Evolutionary conservation across 176 grass and related monocot species (phyloP).

Genomic region (Aegilops sharonensis): DNA sequence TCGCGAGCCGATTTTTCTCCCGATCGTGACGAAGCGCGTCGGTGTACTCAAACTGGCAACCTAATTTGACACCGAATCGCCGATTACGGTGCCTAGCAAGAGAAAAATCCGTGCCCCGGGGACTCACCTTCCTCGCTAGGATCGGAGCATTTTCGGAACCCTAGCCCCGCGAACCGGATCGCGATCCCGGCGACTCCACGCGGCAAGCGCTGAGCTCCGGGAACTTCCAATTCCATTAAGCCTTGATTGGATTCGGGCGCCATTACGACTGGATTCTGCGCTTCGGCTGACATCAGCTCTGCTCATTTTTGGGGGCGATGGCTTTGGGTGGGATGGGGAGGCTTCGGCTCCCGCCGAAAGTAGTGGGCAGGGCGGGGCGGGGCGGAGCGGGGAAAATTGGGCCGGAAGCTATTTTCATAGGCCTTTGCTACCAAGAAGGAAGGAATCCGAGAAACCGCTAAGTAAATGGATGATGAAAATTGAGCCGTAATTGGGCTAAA

Average conservation of each 20-base stretch:
- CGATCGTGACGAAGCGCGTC: background rate
- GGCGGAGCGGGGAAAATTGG: too few relatives aligned
- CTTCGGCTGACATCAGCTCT: background rate
- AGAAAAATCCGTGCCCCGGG: background rate
- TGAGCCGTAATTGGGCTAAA: too few relatives aligned
- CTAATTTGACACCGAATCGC: background rate
- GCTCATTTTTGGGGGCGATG: background rate
- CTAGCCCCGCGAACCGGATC: constrained; percentile 4
- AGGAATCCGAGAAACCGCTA: too few relatives aligned
- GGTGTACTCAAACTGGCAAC: background rate
- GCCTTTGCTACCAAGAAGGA: too few relatives aligned
- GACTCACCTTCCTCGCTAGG: constrained; percentile 29
- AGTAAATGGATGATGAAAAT: too few relatives aligned
- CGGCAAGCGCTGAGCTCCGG: background rate
- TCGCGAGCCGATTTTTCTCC: background rate
- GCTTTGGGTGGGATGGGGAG: background rate
- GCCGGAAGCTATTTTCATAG: too few relatives aligned
- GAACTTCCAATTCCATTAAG: background rate
- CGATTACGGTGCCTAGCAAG: background rate
- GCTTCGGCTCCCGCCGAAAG: constrained; percentile 25
- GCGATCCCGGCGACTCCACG: background rate
- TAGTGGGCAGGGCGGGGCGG: too few relatives aligned
- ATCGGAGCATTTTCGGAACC: constrained; percentile 14
- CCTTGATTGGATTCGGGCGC: background rate
- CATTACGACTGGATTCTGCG: background rate